Evolutionary conservation across 2,329 filamentous ascomycete species (phyloP), one percentile per base, ranked within the genome.

Genomic region (Didymosphaeria variabile): DNA sequence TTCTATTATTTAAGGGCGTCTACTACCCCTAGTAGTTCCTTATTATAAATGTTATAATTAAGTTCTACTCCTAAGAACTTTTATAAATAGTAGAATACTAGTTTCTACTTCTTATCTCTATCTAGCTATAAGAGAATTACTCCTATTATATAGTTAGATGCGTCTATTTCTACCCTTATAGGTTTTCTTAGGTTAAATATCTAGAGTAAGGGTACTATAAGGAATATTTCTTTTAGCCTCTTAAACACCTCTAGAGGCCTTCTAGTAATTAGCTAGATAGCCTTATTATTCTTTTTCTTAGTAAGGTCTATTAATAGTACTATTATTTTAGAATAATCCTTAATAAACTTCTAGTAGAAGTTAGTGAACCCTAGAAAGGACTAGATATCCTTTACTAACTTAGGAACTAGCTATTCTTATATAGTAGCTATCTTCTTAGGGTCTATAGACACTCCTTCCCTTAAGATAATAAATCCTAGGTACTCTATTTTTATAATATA

Each of bases 11-110:
- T 36, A 51, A 36, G 36, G 17, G 12, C 12, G 10, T 38, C 34
- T 36, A 51, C 29, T 51, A 51, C n/a, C 12, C 1, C n/a, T n/a
- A 51, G 47, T 51, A 51, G 23, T 51, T 51, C 13, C 47, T 51
- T 42, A 77, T 62, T 52, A 54, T 49, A 65, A 63, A 38, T 71
- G 60, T 34, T 51, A 10, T 46, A 76, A 51, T 31, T 59, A 47
- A 56, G 36, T 42, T 58, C 47, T 56, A 19, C 38, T 52, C 19
- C 26, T 38, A 40, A 58, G 34, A 53, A 59, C 29, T 59, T 56
- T 52, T 57, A 23, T 69, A 55, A 55, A 74, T 76, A 58, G 75
- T 68, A 40, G 66, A 61, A 57, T 21, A 67, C 50, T 45, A 45
- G 58, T 55, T 51, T 52, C 52, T 56, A 60, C 44, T 69, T 78